Percentiles rank a stretch among this genome's conserved stretches.
Evolutionary conservation across 2,329 filamentous ascomycete genomes (phyloP).

Genomic region (Colletotrichum coccodes): DNA sequence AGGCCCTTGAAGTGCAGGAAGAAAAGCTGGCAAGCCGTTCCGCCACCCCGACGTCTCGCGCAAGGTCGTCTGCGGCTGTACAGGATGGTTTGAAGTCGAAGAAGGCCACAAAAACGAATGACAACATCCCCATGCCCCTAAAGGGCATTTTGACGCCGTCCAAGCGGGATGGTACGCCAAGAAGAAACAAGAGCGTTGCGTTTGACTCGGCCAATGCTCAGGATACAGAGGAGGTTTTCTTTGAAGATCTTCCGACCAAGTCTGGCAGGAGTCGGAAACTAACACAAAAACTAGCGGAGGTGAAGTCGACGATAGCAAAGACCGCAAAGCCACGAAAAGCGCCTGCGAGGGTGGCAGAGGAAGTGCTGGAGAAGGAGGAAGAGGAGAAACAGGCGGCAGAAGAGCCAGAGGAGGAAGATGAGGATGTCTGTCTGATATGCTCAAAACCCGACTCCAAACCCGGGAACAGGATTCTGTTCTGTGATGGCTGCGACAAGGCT

Average conservation of each 20-base stretch:
- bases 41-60: constrained; percentile 6
- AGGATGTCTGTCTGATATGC: constrained; percentile 68
- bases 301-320: constrained; percentile 29
- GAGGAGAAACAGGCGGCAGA: constrained; percentile 10
- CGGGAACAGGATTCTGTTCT: constrained; percentile 72
- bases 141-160: constrained; percentile 68
- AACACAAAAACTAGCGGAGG: constrained; percentile 32
- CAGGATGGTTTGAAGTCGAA: constrained; percentile 30
- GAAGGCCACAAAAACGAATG: not conserved
- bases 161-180: constrained; percentile 48
- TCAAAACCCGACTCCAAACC: constrained; percentile 64
- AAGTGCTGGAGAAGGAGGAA: constrained; percentile 8
- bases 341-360: constrained; percentile 16
- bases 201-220: constrained; percentile 52
- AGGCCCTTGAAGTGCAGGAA: constrained; percentile 24
- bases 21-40: constrained; percentile 23
- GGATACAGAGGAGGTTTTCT: constrained; percentile 54
- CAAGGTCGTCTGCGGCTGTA: constrained; percentile 9
- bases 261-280: constrained; percentile 38
- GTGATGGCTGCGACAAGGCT: constrained; percentile 71
- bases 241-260: constrained; percentile 61
- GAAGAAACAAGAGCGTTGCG: constrained; percentile 63
- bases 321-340: constrained; percentile 17
- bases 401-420: constrained; percentile 50
- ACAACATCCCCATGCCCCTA: constrained; percentile 40